Evolutionary conservation across 148 eudicot genomes (phyloP).

Genomic region (Tetragonia tetragonoides): DNA sequence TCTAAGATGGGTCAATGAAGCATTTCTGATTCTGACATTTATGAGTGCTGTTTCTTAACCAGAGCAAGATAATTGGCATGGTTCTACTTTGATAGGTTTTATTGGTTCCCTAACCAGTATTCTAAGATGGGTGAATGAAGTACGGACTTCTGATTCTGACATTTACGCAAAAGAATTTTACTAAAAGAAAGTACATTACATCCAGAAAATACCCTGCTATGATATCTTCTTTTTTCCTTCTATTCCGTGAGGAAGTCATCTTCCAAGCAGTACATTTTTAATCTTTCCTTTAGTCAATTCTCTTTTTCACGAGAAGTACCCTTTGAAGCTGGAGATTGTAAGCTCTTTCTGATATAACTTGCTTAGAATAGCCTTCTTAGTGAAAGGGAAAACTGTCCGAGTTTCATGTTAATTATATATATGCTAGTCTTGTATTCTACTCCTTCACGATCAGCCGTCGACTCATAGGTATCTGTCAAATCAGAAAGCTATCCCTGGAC

Average conservation of each 20-base stretch:
- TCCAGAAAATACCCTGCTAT: background rate
- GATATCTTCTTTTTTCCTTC: background rate
- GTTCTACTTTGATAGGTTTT: no score
- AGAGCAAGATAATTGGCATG: no score
- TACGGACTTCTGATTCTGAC: no score
- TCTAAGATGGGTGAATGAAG: no score
- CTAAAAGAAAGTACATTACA: background rate
- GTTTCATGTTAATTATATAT: background rate
- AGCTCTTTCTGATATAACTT: background rate
- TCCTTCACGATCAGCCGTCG: background rate
- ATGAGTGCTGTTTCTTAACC: no score
- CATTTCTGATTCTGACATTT: background rate
- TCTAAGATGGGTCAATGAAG: background rate
- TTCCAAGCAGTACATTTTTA: background rate
- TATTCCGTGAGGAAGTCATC: background rate
- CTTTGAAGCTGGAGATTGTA: background rate
- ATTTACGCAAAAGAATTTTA: background rate
- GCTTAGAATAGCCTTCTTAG: background rate
- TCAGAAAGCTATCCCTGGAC: background rate
- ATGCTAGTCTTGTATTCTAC: background rate
- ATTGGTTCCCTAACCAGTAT: no score
- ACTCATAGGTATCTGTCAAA: background rate
- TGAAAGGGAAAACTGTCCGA: background rate
- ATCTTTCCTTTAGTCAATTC: background rate
- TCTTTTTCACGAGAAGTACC: background rate